Percentiles rank a stretch among this genome's conserved stretches.
These are phyloP conservation scores for Elaeagnus macrophylla DNA, from an alignment of 306 rosid species.

Conservation along the genomic window DNA sequence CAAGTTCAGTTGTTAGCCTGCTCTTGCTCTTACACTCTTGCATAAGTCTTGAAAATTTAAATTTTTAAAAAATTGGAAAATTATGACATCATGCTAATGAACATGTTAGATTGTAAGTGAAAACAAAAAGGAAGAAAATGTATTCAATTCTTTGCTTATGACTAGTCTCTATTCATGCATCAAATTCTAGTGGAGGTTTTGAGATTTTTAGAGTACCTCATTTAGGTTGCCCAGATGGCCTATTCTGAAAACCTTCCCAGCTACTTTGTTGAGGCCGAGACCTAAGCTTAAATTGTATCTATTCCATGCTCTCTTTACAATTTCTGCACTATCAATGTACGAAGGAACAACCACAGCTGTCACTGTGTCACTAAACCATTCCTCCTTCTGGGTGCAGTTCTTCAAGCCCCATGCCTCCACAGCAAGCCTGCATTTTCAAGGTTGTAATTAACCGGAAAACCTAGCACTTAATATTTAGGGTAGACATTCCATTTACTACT, in stretches of 20 bases:
- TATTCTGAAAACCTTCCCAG: conserved; percentile 97
- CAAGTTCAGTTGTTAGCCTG: too few relatives aligned
- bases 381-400: conserved; percentile 92
- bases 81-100: too few relatives aligned
- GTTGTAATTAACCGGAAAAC: conserved; percentile 11
- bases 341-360: conserved; percentile 92
- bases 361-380: conserved; percentile 91
- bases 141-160: too few relatives aligned
- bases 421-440: conserved; percentile 60
- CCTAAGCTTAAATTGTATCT: conserved; percentile 95
- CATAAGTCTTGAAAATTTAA: too few relatives aligned
- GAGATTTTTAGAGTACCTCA: conserved; percentile 50
- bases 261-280: conserved; percentile 87
- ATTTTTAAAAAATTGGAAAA: too few relatives aligned
- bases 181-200: neutral
- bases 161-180: neutral
- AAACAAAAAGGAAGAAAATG: too few relatives aligned
- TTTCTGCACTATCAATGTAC: conserved; percentile 70
- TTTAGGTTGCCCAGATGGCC: conserved; percentile 93
- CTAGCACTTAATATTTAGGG: conserved; percentile 1
- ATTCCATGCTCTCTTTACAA: conserved; percentile 86
- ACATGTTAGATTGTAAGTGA: too few relatives aligned
- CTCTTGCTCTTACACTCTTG: too few relatives aligned
- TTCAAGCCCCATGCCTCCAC: conserved; percentile 99
- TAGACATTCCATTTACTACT: too few relatives aligned